phyloP scores from a whole-genome alignment of 2,329 filamentous ascomycete species.

The Rhytidhysteron rufulum region DNA sequence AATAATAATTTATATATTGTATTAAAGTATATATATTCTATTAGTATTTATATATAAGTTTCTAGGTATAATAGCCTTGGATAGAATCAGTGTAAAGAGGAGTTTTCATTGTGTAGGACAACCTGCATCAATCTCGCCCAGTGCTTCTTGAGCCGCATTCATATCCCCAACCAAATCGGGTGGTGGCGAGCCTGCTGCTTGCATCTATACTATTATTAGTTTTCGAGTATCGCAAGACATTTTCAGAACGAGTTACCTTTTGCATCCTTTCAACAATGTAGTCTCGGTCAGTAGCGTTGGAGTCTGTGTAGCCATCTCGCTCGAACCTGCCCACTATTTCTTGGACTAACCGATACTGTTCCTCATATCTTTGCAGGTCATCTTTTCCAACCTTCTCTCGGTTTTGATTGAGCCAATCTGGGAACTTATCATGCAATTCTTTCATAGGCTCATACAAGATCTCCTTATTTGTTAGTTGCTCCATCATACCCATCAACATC shows the following conservation, averaged over 20 bases:
- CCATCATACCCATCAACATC: constrained; percentile 97
- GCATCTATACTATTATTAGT: constrained; percentile 65
- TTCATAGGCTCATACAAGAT: constrained; percentile 99
- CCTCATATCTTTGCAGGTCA: constrained; percentile 75
- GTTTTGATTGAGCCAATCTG: constrained; percentile 81
- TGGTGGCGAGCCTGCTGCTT: constrained; percentile 87
- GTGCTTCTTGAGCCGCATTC: constrained; percentile 71
- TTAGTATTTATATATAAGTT: no score
- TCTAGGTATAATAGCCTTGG: no score
- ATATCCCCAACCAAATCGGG: constrained; percentile 88
- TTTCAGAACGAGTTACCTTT: constrained; percentile 60
- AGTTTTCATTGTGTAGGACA: constrained; percentile 62
- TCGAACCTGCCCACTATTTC: constrained; percentile 93
- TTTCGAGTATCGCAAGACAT: constrained; percentile 7
- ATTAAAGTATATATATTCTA: no score
- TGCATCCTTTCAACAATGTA: constrained; percentile 98
- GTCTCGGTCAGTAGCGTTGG: constrained; percentile 75
- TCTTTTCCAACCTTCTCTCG: constrained; percentile 59
- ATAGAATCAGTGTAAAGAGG: constrained; percentile 3
- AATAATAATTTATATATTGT: no score
- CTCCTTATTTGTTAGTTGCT: constrained; percentile 96
- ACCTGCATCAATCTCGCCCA: constrained; percentile 53
- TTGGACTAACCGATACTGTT: constrained; percentile 72
- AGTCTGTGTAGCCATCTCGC: constrained; percentile 73
- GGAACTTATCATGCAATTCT: constrained; percentile 90